Conservation (phyloP, 73 alveolate genomes). For the Symbiodinium natans region DNA sequence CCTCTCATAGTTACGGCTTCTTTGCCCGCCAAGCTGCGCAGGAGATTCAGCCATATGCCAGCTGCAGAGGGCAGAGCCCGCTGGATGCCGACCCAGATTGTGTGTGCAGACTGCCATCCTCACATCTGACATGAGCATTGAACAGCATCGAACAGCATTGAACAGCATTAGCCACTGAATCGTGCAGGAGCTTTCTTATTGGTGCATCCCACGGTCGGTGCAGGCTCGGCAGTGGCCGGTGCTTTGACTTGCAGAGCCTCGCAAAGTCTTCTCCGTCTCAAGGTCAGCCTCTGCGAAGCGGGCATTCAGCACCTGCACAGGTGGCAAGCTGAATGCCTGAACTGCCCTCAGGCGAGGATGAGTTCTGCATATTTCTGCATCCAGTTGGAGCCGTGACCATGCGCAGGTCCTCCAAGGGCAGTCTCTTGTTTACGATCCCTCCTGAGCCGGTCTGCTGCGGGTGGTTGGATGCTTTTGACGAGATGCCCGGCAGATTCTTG, state of each 20-base stretch:
- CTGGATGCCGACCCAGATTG: slow-evolving; percentile 3
- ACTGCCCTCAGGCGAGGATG: slow-evolving; percentile 42
- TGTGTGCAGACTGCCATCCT: background rate
- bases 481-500: no score
- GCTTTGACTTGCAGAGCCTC: no score
- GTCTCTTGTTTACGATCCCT: slow-evolving; percentile 43
- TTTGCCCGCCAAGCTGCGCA: background rate
- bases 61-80: slow-evolving; percentile 53
- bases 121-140: background rate
- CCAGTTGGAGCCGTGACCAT: no score
- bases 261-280: background rate
- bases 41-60: slow-evolving; percentile 76
- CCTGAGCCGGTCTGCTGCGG: no score
- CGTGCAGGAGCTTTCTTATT: slow-evolving; percentile 46
- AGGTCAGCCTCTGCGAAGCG: slow-evolving; percentile 77
- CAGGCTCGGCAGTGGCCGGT: slow-evolving; percentile 34
- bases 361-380: background rate
- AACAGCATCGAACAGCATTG: background rate
- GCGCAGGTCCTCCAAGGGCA: slow-evolving; percentile 20
- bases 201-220: slow-evolving; percentile 85
- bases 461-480: no score
- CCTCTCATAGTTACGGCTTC: background rate
- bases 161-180: background rate
- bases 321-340: slow-evolving; percentile 90
- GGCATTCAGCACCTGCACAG: slow-evolving; percentile 64